A percentile compares a stretch with the other conserved stretches of the same genome.
Conservation (phyloP, 805 yeast genomes). For the Suhomyces prunicola region DNA sequence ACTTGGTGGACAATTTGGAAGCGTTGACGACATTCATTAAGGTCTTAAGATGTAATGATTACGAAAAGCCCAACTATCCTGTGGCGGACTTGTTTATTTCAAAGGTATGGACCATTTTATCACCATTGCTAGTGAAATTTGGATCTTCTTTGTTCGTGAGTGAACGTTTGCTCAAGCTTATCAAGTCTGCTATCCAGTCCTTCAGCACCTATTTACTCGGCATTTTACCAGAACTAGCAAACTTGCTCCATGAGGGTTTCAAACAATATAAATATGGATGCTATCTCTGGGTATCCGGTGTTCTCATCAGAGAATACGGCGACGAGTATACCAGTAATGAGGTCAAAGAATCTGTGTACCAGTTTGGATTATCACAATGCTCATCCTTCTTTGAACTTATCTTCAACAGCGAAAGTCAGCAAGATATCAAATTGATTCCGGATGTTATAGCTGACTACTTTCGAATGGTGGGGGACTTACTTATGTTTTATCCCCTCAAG, state of each 20-base stretch:
- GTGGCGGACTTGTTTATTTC: conserved; percentile 52
- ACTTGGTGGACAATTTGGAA: conserved; percentile 68
- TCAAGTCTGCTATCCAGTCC: conserved; percentile 63
- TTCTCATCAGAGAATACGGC: conserved; percentile 65
- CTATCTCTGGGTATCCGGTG: conserved; percentile 87
- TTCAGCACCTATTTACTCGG: conserved; percentile 56
- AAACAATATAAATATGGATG: conserved; percentile 70
- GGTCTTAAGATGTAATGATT: conserved; percentile 49
- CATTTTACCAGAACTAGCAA: conserved; percentile 62
- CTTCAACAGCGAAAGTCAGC: conserved; percentile 13
- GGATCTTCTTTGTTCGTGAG: conserved; percentile 64
- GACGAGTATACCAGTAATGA: conserved; percentile 48
- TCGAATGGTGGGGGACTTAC: conserved; percentile 71
- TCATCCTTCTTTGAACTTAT: conserved; percentile 51
- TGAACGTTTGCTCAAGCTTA: conserved; percentile 69
- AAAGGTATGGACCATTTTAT: conserved; percentile 56
- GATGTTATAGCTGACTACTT: conserved; percentile 86
- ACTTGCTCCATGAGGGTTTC: conserved; percentile 67
- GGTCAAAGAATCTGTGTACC: conserved; percentile 62
- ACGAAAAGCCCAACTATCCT: conserved; percentile 42
- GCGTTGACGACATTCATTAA: conserved; percentile 58
- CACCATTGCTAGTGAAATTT: conserved; percentile 46
- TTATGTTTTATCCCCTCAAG: conserved; percentile 68
- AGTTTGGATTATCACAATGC: conserved; percentile 68
- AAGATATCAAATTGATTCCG: conserved; percentile 42